A percentile compares a stretch with the other conserved stretches of the same genome.
These are phyloP conservation scores for Typha latifolia DNA, from an alignment of 176 grass and related monocot genomes.

Conservation along the genomic window DNA sequence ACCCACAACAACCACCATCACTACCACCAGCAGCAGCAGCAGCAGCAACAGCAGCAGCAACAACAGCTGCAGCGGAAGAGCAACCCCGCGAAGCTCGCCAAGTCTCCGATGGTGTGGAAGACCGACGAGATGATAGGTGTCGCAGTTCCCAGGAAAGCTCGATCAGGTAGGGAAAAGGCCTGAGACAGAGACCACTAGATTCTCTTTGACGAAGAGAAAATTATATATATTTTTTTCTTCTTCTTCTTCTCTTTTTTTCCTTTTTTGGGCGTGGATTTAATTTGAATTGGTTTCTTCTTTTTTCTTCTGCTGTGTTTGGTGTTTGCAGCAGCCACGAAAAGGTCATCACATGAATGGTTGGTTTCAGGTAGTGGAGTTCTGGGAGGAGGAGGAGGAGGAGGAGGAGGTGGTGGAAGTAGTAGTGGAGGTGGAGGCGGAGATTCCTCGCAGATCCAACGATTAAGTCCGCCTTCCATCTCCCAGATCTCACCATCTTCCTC, in stretches of 20 bases:
- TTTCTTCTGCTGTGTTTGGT: conserved; percentile 4
- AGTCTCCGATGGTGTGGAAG: conserved; percentile 43
- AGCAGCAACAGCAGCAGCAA: conserved; percentile 38
- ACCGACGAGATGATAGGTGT: conserved; percentile 99
- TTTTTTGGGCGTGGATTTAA: neutral
- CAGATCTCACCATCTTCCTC: conserved; percentile 78
- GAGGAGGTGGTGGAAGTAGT: conserved; percentile 24
- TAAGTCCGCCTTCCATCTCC: conserved; percentile 18
- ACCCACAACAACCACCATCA: conserved; percentile 20
- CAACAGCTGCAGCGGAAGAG: conserved; percentile 58
- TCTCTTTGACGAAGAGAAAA: too few relatives aligned
- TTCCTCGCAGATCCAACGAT: conserved; percentile 55
- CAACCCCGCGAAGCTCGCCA: conserved; percentile 13
- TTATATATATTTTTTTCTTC: too few relatives aligned
- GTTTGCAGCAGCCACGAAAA: conserved; percentile 52
- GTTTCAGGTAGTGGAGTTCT: conserved; percentile 15
- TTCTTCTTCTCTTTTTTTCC: neutral
- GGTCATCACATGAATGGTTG: conserved; percentile 69
- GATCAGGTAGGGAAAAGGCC: conserved; percentile 38
- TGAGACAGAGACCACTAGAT: neutral
- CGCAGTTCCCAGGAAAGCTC: conserved; percentile 78
- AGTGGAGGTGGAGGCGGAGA: conserved; percentile 31
- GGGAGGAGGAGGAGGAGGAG: conserved; percentile 20
- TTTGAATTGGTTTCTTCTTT: conserved; percentile 4
- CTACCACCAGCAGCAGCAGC: conserved; percentile 23